These are phyloP conservation scores for Aspergillus bombycis DNA, from an alignment of 2,329 filamentous ascomycete genomes.

Conservation along the genomic window DNA sequence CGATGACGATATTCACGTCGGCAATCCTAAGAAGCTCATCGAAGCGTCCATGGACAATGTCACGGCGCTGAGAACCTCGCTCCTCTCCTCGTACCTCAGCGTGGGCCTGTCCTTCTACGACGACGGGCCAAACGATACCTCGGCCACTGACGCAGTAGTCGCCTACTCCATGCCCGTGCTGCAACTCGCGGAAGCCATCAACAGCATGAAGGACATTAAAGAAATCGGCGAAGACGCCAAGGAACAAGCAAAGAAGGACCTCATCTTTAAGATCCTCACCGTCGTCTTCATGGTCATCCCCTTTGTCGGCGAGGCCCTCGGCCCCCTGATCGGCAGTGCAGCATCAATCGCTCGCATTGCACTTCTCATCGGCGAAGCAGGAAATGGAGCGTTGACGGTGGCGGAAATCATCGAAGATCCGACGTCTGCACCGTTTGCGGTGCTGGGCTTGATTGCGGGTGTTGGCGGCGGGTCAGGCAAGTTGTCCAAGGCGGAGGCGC, in stretches of 20 bases:
- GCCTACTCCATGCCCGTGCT: background rate
- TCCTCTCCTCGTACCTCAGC: background rate
- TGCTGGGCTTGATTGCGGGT: background rate
- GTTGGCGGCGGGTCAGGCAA: background rate
- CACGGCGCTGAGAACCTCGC: background rate
- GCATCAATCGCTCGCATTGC: slow-evolving; percentile 4
- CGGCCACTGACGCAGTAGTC: background rate
- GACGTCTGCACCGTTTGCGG: slow-evolving; percentile 7
- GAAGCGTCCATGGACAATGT: background rate
- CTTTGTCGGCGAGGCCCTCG: slow-evolving; percentile 5
- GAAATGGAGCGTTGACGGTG: slow-evolving; percentile 1
- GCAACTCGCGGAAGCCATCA: background rate
- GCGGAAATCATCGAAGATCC: slow-evolving; percentile 6
- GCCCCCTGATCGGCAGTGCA: background rate
- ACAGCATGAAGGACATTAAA: background rate
- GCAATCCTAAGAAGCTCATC: background rate
- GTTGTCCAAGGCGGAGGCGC: background rate
- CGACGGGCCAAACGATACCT: background rate
- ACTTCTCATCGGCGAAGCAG: slow-evolving; percentile 2
- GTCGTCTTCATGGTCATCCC: slow-evolving; percentile 9
- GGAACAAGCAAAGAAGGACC: slow-evolving; percentile 1
- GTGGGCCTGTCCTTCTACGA: background rate
- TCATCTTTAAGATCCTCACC: slow-evolving; percentile 7
- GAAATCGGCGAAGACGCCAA: slow-evolving; percentile 2
- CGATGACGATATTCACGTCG: background rate